These are phyloP conservation scores for Backusella westeae DNA, from an alignment of 192 early-diverging fungal species.

Conservation along the genomic window DNA sequence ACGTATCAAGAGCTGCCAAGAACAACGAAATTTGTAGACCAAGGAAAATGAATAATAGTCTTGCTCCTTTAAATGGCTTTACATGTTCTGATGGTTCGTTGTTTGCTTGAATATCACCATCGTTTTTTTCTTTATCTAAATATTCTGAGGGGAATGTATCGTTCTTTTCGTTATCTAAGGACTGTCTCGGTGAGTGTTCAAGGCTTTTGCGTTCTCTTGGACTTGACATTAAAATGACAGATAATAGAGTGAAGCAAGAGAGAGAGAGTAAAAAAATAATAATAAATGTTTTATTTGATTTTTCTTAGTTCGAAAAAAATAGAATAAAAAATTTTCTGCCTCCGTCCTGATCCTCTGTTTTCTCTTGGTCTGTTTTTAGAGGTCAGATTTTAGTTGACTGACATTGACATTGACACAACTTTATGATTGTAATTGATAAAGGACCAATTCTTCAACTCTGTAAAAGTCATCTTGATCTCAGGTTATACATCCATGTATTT, in stretches of 20 bases:
- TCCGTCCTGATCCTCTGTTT: not conserved
- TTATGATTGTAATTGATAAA: not conserved
- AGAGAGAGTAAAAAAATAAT: no score
- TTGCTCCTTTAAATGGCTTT: not conserved
- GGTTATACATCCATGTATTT: not conserved
- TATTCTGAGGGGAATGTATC: not conserved
- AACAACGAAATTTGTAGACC: constrained; percentile 19
- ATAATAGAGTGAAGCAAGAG: not conserved
- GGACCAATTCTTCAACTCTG: not conserved
- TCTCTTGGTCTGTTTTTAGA: not conserved
- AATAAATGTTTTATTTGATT: not conserved
- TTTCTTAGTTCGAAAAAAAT: not conserved
- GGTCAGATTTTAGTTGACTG: not conserved
- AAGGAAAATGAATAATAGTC: not conserved
- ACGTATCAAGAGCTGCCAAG: constrained; percentile 21
- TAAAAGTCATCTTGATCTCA: not conserved
- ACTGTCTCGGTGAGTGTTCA: not conserved
- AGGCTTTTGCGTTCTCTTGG: not conserved
- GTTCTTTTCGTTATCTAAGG: not conserved
- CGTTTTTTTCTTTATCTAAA: not conserved
- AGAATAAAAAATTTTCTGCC: not conserved
- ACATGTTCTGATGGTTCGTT: not conserved
- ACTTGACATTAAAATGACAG: not conserved
- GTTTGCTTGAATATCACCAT: not conserved
- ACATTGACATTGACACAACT: not conserved